A percentile compares a stretch with the other conserved stretches of the same genome.
Conservation (phyloP, 164 flowering plant genomes). For the Liriodendron chinense region DNA sequence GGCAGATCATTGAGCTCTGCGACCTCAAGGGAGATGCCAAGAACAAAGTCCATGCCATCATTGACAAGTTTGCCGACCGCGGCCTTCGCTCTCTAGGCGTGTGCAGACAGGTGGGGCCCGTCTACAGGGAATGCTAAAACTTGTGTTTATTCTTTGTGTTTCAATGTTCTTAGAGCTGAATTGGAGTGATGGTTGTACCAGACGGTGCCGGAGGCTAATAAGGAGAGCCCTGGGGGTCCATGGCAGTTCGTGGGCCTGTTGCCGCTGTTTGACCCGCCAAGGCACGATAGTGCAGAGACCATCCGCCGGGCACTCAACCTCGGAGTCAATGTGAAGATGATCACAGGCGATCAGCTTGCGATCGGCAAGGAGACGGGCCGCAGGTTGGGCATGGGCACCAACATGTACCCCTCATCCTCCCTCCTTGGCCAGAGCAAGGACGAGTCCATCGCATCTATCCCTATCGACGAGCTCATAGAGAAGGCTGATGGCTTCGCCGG, state of each 20-base stretch:
- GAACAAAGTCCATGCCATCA: conserved; percentile 49
- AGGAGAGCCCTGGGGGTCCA: conserved; percentile 75
- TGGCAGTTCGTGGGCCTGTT: conserved; percentile 89
- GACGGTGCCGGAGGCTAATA: conserved; percentile 66
- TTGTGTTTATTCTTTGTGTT: background rate
- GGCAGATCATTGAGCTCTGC: conserved; percentile 71
- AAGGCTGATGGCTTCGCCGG: conserved; percentile 96
- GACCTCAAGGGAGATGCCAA: conserved; percentile 43
- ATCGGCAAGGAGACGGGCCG: conserved; percentile 93
- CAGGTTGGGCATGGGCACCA: conserved; percentile 94
- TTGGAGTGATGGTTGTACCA: conserved; percentile 4
- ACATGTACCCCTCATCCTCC: conserved; percentile 92
- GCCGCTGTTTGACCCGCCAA: conserved; percentile 90
- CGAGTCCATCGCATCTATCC: conserved; percentile 56
- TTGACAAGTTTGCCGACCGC: conserved; percentile 59
- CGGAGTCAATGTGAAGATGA: conserved; percentile 94
- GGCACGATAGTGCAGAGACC: conserved; percentile 94
- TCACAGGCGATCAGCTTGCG: conserved; percentile 92
- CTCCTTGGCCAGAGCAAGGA: conserved; percentile 74
- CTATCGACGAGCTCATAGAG: conserved; percentile 81
- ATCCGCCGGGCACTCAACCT: conserved; percentile 82
- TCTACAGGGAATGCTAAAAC: no score
- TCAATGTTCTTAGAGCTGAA: background rate
- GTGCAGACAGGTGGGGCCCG: conserved; percentile 47
- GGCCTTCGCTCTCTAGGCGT: conserved; percentile 84